These are phyloP conservation scores for Skeletonema potamos DNA, from an alignment of 108 stramenopile genomes.

Conservation along the genomic window DNA sequence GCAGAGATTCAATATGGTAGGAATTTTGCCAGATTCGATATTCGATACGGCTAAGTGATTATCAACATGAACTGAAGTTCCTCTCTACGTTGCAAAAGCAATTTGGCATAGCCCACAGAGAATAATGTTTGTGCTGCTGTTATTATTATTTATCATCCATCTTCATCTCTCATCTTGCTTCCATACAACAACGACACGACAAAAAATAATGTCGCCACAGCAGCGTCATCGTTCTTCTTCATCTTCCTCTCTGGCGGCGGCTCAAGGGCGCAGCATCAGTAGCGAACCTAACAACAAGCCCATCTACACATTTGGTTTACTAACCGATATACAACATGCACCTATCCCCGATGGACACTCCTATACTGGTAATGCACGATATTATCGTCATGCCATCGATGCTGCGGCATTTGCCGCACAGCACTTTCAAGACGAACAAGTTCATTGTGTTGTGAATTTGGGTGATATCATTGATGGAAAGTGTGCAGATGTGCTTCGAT, in stretches of 20 bases:
- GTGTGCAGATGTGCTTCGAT: constrained; percentile 49
- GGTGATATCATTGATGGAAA: constrained; percentile 90
- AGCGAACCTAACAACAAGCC: not conserved
- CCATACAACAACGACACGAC: no score
- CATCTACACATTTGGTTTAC: constrained; percentile 60
- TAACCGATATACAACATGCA: constrained; percentile 88
- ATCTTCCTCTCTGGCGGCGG: not conserved
- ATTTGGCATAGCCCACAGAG: no score
- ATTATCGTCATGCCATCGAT: constrained; percentile 69
- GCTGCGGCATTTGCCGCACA: constrained; percentile 61
- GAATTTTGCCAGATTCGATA: no score
- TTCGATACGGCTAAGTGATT: no score
- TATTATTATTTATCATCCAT: no score
- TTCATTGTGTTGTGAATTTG: constrained; percentile 70
- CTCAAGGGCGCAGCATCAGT: not conserved
- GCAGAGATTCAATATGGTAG: no score
- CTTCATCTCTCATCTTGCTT: no score
- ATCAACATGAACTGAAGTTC: no score
- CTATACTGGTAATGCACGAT: constrained; percentile 65
- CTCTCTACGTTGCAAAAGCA: no score
- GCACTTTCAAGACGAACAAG: constrained; percentile 59
- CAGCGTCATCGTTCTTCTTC: not conserved
- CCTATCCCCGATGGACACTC: constrained; percentile 81
- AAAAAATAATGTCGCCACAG: no score
- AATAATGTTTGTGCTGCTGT: no score